Percentiles rank a stretch among this genome's conserved stretches.
Conservation (phyloP, 257 asterid species). For the Echium plantagineum region DNA sequence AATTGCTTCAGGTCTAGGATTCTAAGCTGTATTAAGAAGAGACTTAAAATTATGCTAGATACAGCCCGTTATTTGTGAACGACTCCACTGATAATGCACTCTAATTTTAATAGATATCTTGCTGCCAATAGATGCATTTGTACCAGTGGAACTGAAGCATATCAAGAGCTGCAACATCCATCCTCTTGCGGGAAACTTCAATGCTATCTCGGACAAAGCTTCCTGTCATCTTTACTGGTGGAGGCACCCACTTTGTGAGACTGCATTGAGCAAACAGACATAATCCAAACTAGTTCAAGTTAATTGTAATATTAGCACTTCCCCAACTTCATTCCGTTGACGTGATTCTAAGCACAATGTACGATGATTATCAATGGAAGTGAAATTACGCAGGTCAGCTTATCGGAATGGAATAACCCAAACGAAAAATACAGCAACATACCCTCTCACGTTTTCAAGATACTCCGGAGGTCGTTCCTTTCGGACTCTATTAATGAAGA, state of each 20-base stretch:
- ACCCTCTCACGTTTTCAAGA: slow-evolving; percentile 85
- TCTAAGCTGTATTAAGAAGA: not conserved
- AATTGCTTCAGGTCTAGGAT: not conserved
- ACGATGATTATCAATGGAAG: no score
- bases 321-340: no score
- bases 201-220: slow-evolving; percentile 71
- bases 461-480: slow-evolving; percentile 91
- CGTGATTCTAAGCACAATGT: not conserved
- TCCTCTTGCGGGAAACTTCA: slow-evolving; percentile 69
- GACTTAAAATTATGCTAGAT: not conserved
- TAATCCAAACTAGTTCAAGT: slow-evolving; percentile 3
- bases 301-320: not conserved
- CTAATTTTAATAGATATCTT: not conserved
- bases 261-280: slow-evolving; percentile 28
- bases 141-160: slow-evolving; percentile 99
- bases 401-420: not conserved
- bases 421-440: slow-evolving; percentile 11
- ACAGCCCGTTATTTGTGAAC: not conserved
- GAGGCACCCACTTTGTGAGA: slow-evolving; percentile 98
- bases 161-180: slow-evolving; percentile 85
- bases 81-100: not conserved
- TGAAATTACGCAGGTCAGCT: no score
- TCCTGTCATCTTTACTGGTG: slow-evolving; percentile 93
- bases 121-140: not conserved
- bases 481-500: slow-evolving; percentile 84